These are phyloP conservation scores for Gymnopus androsaceus DNA, from an alignment of 1,284 basidiomycete species.

Conservation along the genomic window DNA sequence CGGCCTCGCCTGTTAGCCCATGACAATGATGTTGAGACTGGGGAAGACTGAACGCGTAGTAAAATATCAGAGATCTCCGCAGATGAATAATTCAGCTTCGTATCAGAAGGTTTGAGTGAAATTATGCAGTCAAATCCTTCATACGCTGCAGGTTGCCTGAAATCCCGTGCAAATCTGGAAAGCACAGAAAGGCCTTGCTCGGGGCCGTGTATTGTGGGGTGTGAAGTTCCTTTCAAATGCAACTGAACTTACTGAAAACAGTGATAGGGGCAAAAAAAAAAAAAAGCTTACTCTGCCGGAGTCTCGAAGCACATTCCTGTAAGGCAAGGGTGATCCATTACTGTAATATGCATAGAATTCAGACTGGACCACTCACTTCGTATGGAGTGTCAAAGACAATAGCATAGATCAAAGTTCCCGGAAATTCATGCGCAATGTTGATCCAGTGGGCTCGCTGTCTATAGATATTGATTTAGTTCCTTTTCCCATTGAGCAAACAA, in stretches of 20 bases:
- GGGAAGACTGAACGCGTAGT: slow-evolving; percentile 47
- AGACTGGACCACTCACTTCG: slow-evolving; percentile 48
- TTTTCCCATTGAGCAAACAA: not conserved
- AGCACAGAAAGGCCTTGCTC: slow-evolving; percentile 59
- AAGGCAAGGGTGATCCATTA: slow-evolving; percentile 1
- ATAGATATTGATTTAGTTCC: not conserved
- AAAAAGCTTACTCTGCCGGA: slow-evolving; percentile 48
- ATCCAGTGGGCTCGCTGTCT: slow-evolving; percentile 75
- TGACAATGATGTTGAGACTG: slow-evolving; percentile 19
- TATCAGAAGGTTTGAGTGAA: slow-evolving; percentile 52
- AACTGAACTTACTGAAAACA: slow-evolving; percentile 14
- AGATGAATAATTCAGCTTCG: slow-evolving; percentile 34
- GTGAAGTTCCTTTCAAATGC: slow-evolving; percentile 51
- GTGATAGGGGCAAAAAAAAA: slow-evolving; percentile 14
- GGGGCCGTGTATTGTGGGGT: slow-evolving; percentile 68
- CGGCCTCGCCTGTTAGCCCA: not conserved
- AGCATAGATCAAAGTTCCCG: slow-evolving; percentile 61
- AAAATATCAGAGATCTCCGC: slow-evolving; percentile 54
- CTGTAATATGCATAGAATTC: not conserved
- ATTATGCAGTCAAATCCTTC: slow-evolving; percentile 68
- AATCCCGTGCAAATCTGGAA: slow-evolving; percentile 59
- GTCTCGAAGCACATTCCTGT: slow-evolving; percentile 56
- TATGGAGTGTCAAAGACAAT: slow-evolving; percentile 74
- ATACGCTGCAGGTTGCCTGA: slow-evolving; percentile 48
- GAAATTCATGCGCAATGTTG: slow-evolving; percentile 63